These are phyloP conservation scores for Plasmodium cynomolgi DNA, from an alignment of 169 alveolate genomes.

Conservation along the genomic window DNA sequence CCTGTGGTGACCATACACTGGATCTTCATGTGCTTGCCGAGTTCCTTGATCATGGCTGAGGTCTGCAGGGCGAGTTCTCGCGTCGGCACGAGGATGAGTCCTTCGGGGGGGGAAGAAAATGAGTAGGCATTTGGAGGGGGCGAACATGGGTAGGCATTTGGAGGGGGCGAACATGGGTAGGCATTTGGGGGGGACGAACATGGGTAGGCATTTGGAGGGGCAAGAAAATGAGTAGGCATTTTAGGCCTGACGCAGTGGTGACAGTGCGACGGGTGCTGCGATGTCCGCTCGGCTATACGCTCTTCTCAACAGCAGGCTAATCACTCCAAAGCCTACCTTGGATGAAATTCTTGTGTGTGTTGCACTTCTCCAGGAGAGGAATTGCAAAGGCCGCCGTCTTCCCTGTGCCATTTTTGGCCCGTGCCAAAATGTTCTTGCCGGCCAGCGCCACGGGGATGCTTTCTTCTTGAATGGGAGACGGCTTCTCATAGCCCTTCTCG, in stretches of 20 bases:
- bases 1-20: slow-evolving; percentile 99
- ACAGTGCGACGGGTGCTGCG: neutral
- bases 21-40: slow-evolving; percentile 96
- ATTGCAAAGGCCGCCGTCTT: slow-evolving; percentile 99
- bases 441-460: slow-evolving; percentile 98
- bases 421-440: slow-evolving; percentile 96
- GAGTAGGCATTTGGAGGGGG: slow-evolving; percentile 14
- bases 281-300: neutral
- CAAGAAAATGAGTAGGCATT: neutral
- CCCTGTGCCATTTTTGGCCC: slow-evolving; percentile 99
- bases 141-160: neutral
- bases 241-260: neutral
- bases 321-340: slow-evolving; percentile 75
- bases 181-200: neutral
- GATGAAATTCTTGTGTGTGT: slow-evolving; percentile 80
- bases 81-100: slow-evolving; percentile 96
- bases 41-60: slow-evolving; percentile 95
- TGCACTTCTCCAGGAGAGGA: slow-evolving; percentile 94
- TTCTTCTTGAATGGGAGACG: slow-evolving; percentile 99
- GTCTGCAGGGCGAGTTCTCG: slow-evolving; percentile 98
- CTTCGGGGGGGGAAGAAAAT: slow-evolving; percentile 77
- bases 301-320: neutral
- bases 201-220: neutral
- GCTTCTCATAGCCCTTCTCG: slow-evolving; percentile 98
- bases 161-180: neutral